Evolutionary conservation across 2,329 filamentous ascomycete genomes (phyloP).

Genomic region (Ambrosiella beaveri): DNA sequence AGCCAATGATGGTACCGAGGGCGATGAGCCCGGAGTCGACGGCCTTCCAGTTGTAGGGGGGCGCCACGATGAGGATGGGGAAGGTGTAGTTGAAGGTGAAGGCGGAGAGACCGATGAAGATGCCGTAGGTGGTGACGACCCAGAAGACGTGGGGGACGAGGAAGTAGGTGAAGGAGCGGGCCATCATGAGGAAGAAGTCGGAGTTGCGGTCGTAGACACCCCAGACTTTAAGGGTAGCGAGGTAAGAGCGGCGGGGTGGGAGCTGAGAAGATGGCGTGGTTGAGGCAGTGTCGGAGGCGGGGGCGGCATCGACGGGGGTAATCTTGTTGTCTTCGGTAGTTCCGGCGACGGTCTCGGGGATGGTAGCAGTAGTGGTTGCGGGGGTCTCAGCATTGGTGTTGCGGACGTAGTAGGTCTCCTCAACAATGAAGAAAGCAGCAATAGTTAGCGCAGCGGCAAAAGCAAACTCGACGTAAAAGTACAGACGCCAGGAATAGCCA

Average conservation of each 20-base stretch:
- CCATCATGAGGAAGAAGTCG: slow-evolving; percentile 28
- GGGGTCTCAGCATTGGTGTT: not conserved
- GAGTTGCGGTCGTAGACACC: slow-evolving; percentile 25
- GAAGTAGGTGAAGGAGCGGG: slow-evolving; percentile 30
- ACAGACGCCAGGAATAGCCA: slow-evolving; percentile 40
- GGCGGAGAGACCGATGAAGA: slow-evolving; percentile 24
- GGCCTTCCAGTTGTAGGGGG: slow-evolving; percentile 29
- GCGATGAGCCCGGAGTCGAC: slow-evolving; percentile 28
- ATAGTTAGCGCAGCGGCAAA: slow-evolving; percentile 22
- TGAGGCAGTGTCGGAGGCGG: not conserved
- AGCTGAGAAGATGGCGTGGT: slow-evolving; percentile 7
- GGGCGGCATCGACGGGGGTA: not conserved
- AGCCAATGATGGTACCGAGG: slow-evolving; percentile 18
- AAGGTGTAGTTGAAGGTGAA: slow-evolving; percentile 33
- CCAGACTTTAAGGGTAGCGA: slow-evolving; percentile 27
- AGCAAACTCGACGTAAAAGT: slow-evolving; percentile 43
- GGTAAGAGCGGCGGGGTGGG: slow-evolving; percentile 25
- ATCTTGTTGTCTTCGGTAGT: not conserved
- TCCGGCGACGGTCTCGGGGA: not conserved
- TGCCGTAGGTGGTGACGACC: slow-evolving; percentile 26
- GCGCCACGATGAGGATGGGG: slow-evolving; percentile 27
- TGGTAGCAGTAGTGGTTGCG: not conserved
- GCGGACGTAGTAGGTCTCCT: slow-evolving; percentile 33
- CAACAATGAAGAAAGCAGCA: slow-evolving; percentile 32
- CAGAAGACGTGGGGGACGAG: slow-evolving; percentile 31